These are phyloP conservation scores for Penicillium sp. DNA, from an alignment of 2,329 filamentous ascomycete species.

Conservation along the genomic window DNA sequence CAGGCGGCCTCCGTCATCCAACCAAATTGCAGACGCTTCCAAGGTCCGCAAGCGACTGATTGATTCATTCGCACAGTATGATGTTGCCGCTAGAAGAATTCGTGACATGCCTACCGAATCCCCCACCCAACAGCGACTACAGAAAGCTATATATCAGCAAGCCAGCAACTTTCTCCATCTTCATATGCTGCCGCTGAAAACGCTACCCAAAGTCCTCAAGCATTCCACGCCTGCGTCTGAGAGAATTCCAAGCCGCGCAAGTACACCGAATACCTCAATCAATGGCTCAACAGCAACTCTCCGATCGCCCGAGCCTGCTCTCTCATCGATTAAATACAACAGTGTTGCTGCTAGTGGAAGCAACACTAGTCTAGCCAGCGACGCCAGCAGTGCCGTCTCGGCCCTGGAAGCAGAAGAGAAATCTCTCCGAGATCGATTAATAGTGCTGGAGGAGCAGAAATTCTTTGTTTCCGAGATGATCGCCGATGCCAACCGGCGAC, in stretches of 20 bases:
- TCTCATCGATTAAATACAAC: conserved; percentile 61
- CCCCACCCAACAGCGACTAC: conserved; percentile 71
- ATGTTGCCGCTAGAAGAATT: conserved; percentile 76
- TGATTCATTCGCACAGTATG: conserved; percentile 87
- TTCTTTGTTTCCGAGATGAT: conserved; percentile 90
- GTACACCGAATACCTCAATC: conserved; percentile 24
- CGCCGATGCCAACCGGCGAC: conserved; percentile 69
- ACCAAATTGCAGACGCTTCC: conserved; percentile 79
- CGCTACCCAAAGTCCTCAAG: conserved; percentile 67
- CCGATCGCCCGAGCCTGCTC: conserved; percentile 46
- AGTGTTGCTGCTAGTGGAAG: conserved; percentile 54
- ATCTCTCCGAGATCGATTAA: conserved; percentile 73
- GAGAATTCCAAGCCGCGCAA: conserved; percentile 27
- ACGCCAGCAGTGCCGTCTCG: conserved; percentile 61
- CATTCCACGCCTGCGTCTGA: conserved; percentile 59
- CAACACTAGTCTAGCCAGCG: conserved; percentile 54
- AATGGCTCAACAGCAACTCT: conserved; percentile 25
- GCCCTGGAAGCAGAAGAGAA: conserved; percentile 82
- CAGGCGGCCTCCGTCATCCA: conserved; percentile 63
- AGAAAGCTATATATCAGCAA: conserved; percentile 79
- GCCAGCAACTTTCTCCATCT: conserved; percentile 82
- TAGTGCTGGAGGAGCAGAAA: conserved; percentile 86
- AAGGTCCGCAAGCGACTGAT: conserved; percentile 88
- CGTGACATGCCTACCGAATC: conserved; percentile 75
- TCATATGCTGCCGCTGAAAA: conserved; percentile 86